Base-by-base conservation (phyloP, 257 asterid species). In the Solanum arcanum region DNA sequence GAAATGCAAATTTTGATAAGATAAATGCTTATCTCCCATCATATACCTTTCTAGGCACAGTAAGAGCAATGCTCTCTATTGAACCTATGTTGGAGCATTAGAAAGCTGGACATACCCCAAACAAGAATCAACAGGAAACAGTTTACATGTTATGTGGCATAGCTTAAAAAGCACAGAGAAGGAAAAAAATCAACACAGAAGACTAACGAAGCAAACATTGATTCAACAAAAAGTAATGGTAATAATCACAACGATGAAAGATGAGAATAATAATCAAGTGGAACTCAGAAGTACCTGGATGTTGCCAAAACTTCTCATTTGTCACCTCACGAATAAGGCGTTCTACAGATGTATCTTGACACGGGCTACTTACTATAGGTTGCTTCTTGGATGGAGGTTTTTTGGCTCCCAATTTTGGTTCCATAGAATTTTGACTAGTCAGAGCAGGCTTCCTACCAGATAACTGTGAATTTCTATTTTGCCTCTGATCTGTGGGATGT, bases 311-410 rank as follows among this genome's bases (percentile, higher is more conserved):
- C 87, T 93, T 96, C 87, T 96, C 98, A 90, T 92, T 96, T 78
- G 99, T 97, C 92, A 97, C 99, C 93, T 97, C 99, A 9, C 99
- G 98, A 86, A 94, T 85, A 86, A 97, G 97, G 42, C 99, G 99
- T 88, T 97, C 99, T 86, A 97, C 98, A 25, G 99, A 96, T 85
- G 99, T 90, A 89, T 97, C 99, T 86, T 94, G 98, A 88, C 94
- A 94, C 86, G 64, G 92, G 88, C 92, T 92, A 90, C 91, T 93
- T 77, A 89, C 81, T 23, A 86, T 31, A 86, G 88, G 87, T 88
- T 47, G 98, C 92, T 97, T 97, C 92, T 94, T 97, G 47, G 94
- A 84, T 86, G 98, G 97, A 89, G 91, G 64, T 75, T 93, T 97
- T 87, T 95, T 97, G 23, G 88, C 87, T 68, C 95, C 92, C 85